Percentiles rank a stretch among this genome's conserved stretches.
These are phyloP conservation scores for Notholithocarpus densiflorus DNA, from an alignment of 306 rosid genomes.

Conservation along the genomic window DNA sequence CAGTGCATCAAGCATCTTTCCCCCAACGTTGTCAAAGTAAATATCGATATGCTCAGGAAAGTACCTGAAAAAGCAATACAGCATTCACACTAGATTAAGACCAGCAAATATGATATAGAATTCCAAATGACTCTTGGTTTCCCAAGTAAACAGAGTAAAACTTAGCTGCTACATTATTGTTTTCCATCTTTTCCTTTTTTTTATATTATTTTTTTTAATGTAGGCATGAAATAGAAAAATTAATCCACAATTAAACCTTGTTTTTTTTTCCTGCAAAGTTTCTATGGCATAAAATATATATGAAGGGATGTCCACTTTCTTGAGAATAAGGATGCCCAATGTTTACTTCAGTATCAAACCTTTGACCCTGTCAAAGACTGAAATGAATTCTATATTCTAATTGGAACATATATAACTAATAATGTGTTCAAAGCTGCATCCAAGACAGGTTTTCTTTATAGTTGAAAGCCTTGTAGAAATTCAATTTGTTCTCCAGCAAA, in stretches of 20 bases:
- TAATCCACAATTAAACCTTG: too few relatives aligned
- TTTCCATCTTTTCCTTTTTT: too few relatives aligned
- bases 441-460: conserved; percentile 34
- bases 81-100: neutral
- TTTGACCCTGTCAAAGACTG: neutral
- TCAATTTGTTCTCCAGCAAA: conserved; percentile 28
- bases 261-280: too few relatives aligned
- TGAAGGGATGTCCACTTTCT: too few relatives aligned
- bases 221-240: too few relatives aligned
- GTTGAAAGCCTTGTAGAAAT: conserved; percentile 32
- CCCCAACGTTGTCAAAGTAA: conserved; percentile 29
- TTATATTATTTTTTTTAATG: too few relatives aligned
- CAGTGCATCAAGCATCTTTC: conserved; percentile 36
- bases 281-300: too few relatives aligned
- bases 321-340: too few relatives aligned
- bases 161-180: too few relatives aligned
- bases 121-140: too few relatives aligned
- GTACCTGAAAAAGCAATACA: neutral
- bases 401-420: neutral
- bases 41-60: conserved; percentile 18
- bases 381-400: neutral
- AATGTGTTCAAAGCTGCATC: conserved; percentile 25
- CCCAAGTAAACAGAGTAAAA: too few relatives aligned
- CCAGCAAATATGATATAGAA: too few relatives aligned
- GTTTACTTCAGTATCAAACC: neutral